Conservation (phyloP, 768 basidiomycete species). For the Tulasnella sp. region DNA sequence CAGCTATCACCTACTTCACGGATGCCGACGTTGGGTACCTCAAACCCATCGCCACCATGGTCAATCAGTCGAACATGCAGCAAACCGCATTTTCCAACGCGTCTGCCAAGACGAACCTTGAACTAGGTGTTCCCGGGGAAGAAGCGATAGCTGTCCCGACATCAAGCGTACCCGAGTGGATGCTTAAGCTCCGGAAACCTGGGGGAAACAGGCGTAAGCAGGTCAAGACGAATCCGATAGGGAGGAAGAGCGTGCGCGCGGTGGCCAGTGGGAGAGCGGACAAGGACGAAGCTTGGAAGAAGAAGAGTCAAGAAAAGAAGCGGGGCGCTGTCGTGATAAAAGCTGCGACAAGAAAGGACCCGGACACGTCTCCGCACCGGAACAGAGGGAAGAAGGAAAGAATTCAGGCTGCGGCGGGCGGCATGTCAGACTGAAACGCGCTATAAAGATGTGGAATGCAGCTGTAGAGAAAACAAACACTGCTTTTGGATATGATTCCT, state of each 20-base stretch:
- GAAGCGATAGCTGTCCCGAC: slow-evolving; percentile 41
- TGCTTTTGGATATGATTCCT: not conserved
- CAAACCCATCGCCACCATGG: slow-evolving; percentile 44
- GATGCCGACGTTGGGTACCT: slow-evolving; percentile 85
- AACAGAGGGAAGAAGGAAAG: slow-evolving; percentile 5
- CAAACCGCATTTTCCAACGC: slow-evolving; percentile 11
- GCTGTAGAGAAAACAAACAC: not conserved
- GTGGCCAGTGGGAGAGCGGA: slow-evolving; percentile 61
- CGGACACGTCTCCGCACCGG: not conserved
- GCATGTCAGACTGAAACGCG: too few relatives aligned
- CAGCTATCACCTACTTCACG: slow-evolving; percentile 93
- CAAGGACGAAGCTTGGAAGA: slow-evolving; percentile 59
- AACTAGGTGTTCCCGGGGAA: not conserved
- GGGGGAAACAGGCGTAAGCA: slow-evolving; percentile 76
- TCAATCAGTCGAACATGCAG: slow-evolving; percentile 16
- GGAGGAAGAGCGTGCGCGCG: slow-evolving; percentile 56
- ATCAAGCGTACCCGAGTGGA: slow-evolving; percentile 69
- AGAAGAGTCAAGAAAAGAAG: slow-evolving; percentile 24
- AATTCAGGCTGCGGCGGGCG: not conserved
- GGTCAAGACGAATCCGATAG: slow-evolving; percentile 62
- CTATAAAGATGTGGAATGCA: too few relatives aligned
- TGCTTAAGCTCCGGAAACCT: slow-evolving; percentile 86
- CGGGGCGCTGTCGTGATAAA: slow-evolving; percentile 34
- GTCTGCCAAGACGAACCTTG: not conserved
- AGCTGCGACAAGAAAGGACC: slow-evolving; percentile 56